Conservation (phyloP, 2,329 filamentous ascomycete species). For the Aspergillus sp. region DNA sequence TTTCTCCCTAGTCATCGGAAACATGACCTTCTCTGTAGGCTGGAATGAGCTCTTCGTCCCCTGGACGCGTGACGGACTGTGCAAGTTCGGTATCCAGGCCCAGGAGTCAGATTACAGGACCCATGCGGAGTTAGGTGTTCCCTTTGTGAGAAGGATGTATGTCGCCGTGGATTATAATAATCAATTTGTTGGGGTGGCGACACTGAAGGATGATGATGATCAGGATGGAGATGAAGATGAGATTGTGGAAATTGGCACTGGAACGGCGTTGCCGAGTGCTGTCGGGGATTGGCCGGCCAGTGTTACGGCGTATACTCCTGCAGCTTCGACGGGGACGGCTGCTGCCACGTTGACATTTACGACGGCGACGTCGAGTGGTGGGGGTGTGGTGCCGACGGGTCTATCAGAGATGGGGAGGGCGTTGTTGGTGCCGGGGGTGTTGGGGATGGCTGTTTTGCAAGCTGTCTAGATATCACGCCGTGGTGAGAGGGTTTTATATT, state of each 20-base stretch:
- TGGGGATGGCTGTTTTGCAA: no score
- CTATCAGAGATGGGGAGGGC: background rate
- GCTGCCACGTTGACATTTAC: background rate
- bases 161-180: conserved; percentile 8
- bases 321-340: background rate
- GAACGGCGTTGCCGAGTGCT: conserved; percentile 5
- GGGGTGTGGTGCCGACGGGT: conserved; percentile 1
- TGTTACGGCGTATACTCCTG: conserved; percentile 8
- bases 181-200: conserved; percentile 5
- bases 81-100: background rate
- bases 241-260: conserved; percentile 6
- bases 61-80: background rate
- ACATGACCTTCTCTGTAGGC: background rate
- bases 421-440: no score
- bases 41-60: conserved; percentile 7
- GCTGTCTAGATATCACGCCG: no score
- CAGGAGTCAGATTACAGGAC: background rate
- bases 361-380: conserved; percentile 5
- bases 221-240: background rate
- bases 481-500: no score
- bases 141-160: conserved; percentile 3
- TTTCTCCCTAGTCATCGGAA: conserved; percentile 2
- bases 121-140: background rate
- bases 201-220: background rate
- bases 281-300: conserved; percentile 6